Evolutionary conservation across 768 basidiomycete genomes (phyloP).

Genomic region (Psilocybe cyanescens): DNA sequence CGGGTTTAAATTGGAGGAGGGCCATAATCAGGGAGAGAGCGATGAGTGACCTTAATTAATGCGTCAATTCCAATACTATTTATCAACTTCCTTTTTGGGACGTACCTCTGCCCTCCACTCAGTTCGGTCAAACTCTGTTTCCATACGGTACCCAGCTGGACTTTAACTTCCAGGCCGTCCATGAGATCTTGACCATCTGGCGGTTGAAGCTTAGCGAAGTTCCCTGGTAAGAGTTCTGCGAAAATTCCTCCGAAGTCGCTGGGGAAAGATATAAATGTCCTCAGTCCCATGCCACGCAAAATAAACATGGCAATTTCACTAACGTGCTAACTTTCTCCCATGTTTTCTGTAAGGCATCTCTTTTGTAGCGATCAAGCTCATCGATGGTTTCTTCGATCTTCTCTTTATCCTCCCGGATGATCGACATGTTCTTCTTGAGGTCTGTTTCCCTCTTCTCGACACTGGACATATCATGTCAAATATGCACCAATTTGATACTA

Average conservation of each 20-base stretch:
- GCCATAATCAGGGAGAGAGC: constrained; percentile 99
- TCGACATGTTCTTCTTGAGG: constrained; percentile 87
- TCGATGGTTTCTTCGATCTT: constrained; percentile 96
- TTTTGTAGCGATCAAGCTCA: constrained; percentile 92
- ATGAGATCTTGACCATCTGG: constrained; percentile 94
- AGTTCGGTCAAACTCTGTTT: constrained; percentile 97
- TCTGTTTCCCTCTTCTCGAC: constrained; percentile 91
- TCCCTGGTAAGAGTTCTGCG: constrained; percentile 92
- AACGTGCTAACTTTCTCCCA: constrained; percentile 96
- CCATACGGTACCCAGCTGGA: constrained; percentile 93
- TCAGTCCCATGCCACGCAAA: background rate
- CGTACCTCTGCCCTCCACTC: constrained; percentile 92
- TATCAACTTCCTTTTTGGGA: background rate
- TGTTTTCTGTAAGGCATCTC: constrained; percentile 90
- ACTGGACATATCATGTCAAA: constrained; percentile 39
- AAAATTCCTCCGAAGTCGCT: constrained; percentile 98
- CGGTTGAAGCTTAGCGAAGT: constrained; percentile 93
- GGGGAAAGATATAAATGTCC: background rate
- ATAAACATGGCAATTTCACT: constrained; percentile 28
- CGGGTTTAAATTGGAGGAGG: constrained; percentile 97
- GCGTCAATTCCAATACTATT: background rate
- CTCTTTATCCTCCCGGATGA: constrained; percentile 88
- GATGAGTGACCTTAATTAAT: constrained; percentile 78
- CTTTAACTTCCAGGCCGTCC: constrained; percentile 96
- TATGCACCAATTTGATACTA: background rate